These are phyloP conservation scores for Clavariopsis aquatica DNA, from an alignment of 495 filamentous ascomycete species.

Conservation along the genomic window DNA sequence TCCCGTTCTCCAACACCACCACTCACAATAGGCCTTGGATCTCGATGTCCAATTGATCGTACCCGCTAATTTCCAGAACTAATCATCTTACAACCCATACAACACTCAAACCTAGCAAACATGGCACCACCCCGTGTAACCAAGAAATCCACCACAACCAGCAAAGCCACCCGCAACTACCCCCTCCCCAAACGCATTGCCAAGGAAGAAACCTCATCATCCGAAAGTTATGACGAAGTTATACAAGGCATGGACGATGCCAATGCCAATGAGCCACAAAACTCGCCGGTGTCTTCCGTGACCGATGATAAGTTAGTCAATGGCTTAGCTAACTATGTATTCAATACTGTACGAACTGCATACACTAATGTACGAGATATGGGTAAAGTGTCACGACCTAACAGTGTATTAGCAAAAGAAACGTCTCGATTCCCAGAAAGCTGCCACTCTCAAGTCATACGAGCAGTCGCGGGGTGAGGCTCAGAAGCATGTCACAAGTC, in stretches of 20 bases:
- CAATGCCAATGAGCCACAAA: background rate
- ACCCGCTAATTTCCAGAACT: constrained; percentile 24
- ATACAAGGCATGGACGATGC: background rate
- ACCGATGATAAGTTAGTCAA: background rate
- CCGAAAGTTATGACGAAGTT: constrained; percentile 1
- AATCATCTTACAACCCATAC: constrained; percentile 4
- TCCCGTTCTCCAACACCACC: background rate
- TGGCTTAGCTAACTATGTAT: background rate
- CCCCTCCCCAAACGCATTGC: constrained; percentile 3
- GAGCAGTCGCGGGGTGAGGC: background rate
- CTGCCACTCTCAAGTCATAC: constrained; percentile 7
- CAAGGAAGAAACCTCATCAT: constrained; percentile 10
- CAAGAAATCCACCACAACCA: constrained; percentile 13
- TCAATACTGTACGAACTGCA: background rate
- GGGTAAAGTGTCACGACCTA: background rate
- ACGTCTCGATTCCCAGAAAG: background rate
- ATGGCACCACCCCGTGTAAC: constrained; percentile 13
- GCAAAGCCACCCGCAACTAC: constrained; percentile 3
- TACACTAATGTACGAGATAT: background rate
- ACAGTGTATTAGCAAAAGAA: constrained; percentile 16
- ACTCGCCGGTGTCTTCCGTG: background rate
- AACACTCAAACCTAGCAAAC: background rate
- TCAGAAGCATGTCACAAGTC: constrained; percentile 1
- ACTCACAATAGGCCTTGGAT: background rate
- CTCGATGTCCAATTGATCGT: background rate